A percentile compares a stretch with the other conserved stretches of the same genome.
phyloP scores from a whole-genome alignment of 2,329 filamentous ascomycete genomes.

The Aspergillus sp. region DNA sequence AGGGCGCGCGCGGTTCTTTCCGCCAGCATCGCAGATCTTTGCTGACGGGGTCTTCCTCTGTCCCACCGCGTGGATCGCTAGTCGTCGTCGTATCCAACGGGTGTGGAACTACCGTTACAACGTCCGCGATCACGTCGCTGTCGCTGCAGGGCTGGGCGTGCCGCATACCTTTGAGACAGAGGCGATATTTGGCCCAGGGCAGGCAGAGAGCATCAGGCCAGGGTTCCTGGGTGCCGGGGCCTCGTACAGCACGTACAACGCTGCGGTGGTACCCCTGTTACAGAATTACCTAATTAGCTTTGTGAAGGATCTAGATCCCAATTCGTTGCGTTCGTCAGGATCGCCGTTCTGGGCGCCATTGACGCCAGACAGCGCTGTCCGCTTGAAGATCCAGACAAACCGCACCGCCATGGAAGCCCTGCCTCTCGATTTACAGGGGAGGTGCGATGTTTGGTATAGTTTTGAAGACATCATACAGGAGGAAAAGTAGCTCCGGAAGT shows the following conservation, averaged over 20 bases:
- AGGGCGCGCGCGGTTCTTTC: neutral
- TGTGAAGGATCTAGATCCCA: neutral
- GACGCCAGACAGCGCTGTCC: neutral
- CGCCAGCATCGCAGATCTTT: neutral
- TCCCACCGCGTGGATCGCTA: neutral
- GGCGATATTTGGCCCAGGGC: conserved; percentile 31
- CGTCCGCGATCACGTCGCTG: conserved; percentile 40
- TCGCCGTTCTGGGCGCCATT: neutral
- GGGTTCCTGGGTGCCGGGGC: neutral
- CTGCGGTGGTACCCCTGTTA: neutral
- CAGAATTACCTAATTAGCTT: neutral
- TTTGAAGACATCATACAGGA: too few relatives aligned
- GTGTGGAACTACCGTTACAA: conserved; percentile 53
- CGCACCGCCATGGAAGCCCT: neutral
- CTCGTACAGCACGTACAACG: neutral
- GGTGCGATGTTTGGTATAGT: neutral
- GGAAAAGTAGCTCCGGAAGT: too few relatives aligned
- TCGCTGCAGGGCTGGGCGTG: conserved; percentile 38
- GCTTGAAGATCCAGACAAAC: neutral
- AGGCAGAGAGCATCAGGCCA: neutral
- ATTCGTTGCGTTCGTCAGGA: neutral
- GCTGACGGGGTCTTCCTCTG: neutral
- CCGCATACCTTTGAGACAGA: conserved; percentile 35
- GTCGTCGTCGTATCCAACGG: neutral
- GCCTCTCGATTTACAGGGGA: neutral